Evolutionary conservation across 2,329 filamentous ascomycete genomes (phyloP), one percentile per base, ranked within the genome.

Genomic region (Fusarium sp.): DNA sequence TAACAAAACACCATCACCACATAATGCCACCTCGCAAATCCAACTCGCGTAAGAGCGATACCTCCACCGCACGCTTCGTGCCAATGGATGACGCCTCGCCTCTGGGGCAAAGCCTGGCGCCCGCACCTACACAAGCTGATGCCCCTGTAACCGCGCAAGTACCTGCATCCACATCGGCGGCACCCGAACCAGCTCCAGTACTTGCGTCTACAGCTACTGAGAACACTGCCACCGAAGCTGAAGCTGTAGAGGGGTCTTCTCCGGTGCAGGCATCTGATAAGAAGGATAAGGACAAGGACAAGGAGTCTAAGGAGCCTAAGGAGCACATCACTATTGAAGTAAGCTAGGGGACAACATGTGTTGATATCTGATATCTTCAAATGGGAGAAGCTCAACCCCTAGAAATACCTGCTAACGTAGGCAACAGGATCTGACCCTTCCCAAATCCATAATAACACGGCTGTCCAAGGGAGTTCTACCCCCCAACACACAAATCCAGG

Each of bases 401-500:
- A 28, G 19, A 34, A 15, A 36, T 14, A 56, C 23, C 24, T 20
- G 19, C 63, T 42, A 21, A 30, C 55, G 26, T 58, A 20, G 48
- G 44, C 17, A 19, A 50, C 42, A 92, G 89, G 92, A 95, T 75
- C 86, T 94, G 56, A 89, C 85, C 63, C 83, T 96, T 15, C 92
- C 92, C 30, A 93, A 92, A 75, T 93, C 91, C 8, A 93, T 95
- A 79, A 89, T 95, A 68, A 91, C 91, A 52, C 85, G 92, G 53
- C 84, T 96, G 32, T 91, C 91, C 39, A 95, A 95, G 80, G 90
- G 91, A 39, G 91, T 93, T 7, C 82, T 96, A 7, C 92, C 92
- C 1, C 85, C 91, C 7, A 94, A 94, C 75, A 94, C 92, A 7
- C 91, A 93, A 78, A 92, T 95, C 47, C 91, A 95, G 76, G 92